These are phyloP conservation scores for Boletus rex-veris DNA, from an alignment of 768 basidiomycete genomes.

Conservation along the genomic window DNA sequence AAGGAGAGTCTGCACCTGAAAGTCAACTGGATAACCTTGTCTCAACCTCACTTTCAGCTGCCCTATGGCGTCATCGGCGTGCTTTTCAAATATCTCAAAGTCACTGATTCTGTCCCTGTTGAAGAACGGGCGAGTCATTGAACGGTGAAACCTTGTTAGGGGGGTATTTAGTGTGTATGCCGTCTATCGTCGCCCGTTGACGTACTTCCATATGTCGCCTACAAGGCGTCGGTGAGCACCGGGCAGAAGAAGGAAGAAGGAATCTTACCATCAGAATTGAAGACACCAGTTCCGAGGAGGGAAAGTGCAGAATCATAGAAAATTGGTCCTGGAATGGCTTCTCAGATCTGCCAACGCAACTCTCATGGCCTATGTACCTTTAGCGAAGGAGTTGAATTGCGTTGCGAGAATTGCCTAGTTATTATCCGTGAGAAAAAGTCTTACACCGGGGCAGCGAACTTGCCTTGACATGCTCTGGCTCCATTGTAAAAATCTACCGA, in stretches of 20 bases:
- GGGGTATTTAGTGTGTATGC: not conserved
- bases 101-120: slow-evolving; percentile 49
- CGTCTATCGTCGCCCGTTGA: not conserved
- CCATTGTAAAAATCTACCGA: slow-evolving; percentile 41
- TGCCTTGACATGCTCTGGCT: slow-evolving; percentile 48
- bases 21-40: slow-evolving; percentile 50
- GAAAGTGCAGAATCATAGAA: slow-evolving; percentile 16
- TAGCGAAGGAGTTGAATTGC: slow-evolving; percentile 41
- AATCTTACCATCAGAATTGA: slow-evolving; percentile 50
- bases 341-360: slow-evolving; percentile 21
- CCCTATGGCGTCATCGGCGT: slow-evolving; percentile 45
- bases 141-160: slow-evolving; percentile 48
- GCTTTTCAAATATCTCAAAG: slow-evolving; percentile 53
- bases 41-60: slow-evolving; percentile 42
- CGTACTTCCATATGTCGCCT: slow-evolving; percentile 60
- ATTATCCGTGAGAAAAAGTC: not conserved
- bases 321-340: slow-evolving; percentile 12
- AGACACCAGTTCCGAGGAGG: slow-evolving; percentile 56
- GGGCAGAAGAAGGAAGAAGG: not conserved
- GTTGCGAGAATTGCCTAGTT: slow-evolving; percentile 42
- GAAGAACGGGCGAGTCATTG: slow-evolving; percentile 63
- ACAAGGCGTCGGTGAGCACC: not conserved
- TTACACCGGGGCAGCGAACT: not conserved
- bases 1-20: slow-evolving; percentile 39
- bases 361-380: slow-evolving; percentile 27